Evolutionary conservation across 495 filamentous ascomycete species (phyloP), one percentile per base, ranked within the genome.

Genomic region (Penicillium pancosmium): DNA sequence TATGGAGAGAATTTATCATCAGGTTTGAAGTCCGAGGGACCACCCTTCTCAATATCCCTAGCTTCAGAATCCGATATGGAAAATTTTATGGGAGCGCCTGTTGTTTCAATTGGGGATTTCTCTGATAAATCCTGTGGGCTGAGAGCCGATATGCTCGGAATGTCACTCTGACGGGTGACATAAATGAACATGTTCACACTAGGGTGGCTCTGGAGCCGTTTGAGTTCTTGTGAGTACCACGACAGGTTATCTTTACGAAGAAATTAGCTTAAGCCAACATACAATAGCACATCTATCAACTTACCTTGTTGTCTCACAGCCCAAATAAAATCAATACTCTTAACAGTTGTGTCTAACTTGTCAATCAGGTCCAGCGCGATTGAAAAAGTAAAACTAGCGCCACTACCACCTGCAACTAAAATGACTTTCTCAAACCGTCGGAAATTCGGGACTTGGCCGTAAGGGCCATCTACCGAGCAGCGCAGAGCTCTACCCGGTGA

Each of bases 361-460:
- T 50, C n/a, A 19, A 60, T 41, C 19, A 60, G 11, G 18, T 56
- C 43, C 11, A 60, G 43, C 18, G 58, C 58, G 23, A 60, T 43
- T 1, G 58, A 52, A 46, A 60, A 57, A 3, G 80, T 82, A 61
- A 86, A 86, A 5, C 78, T 83, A 15, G 79, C 82, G 6, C 84
- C 82, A 52, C 80, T 79, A 8, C 83, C 84, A n/a, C 83, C 84
- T 13, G 82, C 81, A 33, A 87, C 78, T 33, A 87, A 69, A n/a
- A 87, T 72, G 15, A 84, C 77, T 56, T 81, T 82, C 56, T 86
- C 83, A 59, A 77, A 81, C 13, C 76, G 68, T 65, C 78, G 70
- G 11, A 84, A 84, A 55, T 83, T 78, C 0, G 82, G 82, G 44
- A 82, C 69, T 16, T 81, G 77, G 34, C 84, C 84, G 54, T 87